These are phyloP conservation scores for Cercospora sesami DNA, from an alignment of 2,329 filamentous ascomycete species.

Conservation along the genomic window DNA sequence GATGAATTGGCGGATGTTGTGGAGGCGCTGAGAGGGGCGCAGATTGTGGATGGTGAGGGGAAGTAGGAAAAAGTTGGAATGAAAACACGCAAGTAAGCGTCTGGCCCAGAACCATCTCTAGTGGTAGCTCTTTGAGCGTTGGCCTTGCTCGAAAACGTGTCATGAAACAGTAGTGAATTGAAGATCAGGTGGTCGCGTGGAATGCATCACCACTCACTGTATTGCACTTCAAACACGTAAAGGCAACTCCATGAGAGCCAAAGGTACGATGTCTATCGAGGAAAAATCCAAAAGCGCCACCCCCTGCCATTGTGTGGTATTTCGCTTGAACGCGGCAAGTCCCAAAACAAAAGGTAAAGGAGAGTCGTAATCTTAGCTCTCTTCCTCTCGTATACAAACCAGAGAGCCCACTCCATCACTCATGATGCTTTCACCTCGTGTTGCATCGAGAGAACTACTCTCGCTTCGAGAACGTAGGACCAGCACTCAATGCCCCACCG, in stretches of 20 bases:
- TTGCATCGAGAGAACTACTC: slow-evolving; percentile 17
- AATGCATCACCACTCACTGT: no score
- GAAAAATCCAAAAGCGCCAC: neutral
- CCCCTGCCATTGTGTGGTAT: neutral
- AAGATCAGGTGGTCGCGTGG: no score
- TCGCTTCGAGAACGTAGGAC: slow-evolving; percentile 34
- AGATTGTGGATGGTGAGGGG: neutral
- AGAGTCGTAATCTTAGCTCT: neutral
- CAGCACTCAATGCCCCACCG: slow-evolving; percentile 31
- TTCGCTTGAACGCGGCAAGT: slow-evolving; percentile 1
- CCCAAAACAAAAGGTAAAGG: neutral
- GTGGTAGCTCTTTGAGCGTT: no score
- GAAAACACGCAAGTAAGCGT: no score
- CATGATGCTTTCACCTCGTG: neutral
- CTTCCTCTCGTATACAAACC: neutral
- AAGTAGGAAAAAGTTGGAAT: no score
- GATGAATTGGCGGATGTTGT: slow-evolving; percentile 74
- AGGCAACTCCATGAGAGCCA: neutral
- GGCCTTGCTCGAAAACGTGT: no score
- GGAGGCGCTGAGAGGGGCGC: slow-evolving; percentile 57
- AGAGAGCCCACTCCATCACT: neutral
- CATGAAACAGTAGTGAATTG: no score
- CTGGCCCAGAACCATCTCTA: no score
- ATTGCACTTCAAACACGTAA: neutral
- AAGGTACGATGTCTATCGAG: neutral